Conservation (phyloP, 768 basidiomycete genomes). For the Mycena venus region DNA sequence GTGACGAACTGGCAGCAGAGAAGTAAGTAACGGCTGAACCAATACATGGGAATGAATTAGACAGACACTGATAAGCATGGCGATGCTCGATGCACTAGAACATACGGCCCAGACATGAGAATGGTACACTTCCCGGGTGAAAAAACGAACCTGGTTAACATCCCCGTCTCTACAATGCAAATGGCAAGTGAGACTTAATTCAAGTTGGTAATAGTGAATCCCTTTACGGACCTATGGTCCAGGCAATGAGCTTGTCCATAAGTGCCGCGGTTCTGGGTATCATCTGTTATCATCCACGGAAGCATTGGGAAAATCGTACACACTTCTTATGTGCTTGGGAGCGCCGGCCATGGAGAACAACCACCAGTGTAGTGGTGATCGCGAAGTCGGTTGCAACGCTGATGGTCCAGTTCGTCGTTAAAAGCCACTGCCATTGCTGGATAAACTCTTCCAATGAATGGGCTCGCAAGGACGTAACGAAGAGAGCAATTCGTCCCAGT, state of each 20-base stretch:
- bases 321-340: neutral
- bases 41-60: neutral
- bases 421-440: neutral
- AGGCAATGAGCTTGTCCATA: neutral
- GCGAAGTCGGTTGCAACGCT: neutral
- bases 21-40: neutral
- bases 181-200: neutral
- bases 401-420: neutral
- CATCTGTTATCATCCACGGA: neutral
- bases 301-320: neutral
- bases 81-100: neutral
- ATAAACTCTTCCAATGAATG: neutral
- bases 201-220: neutral
- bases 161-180: neutral
- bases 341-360: neutral
- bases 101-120: neutral
- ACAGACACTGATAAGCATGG: neutral
- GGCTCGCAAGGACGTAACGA: neutral
- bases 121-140: neutral
- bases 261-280: neutral
- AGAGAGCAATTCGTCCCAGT: neutral
- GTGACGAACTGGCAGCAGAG: neutral
- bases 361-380: neutral
- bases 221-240: neutral
- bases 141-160: constrained; percentile 1